Evolutionary conservation across 345 rosid genomes (phyloP).

Genomic region (Erodium maritimum): DNA sequence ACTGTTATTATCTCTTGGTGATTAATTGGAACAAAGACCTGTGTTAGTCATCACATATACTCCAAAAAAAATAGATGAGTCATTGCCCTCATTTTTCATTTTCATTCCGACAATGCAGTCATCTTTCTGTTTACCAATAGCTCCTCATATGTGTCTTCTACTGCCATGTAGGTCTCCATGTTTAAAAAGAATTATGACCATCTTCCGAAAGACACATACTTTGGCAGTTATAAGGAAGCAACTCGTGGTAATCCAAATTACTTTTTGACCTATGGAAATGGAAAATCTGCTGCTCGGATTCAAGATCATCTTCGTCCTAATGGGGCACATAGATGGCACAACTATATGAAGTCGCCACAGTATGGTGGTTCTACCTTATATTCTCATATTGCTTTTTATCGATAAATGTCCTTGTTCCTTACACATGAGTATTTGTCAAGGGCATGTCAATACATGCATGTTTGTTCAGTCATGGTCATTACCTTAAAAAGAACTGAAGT

Average conservation of each 20-base stretch:
- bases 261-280: slow-evolving; percentile 91
- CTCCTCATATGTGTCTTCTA: not conserved
- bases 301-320: slow-evolving; percentile 91
- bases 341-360: slow-evolving; percentile 70
- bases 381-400: not conserved
- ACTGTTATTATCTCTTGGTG: no score
- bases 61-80: no score
- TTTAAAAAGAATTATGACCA: slow-evolving; percentile 91
- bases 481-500: no score
- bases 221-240: slow-evolving; percentile 74
- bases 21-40: no score
- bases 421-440: no score
- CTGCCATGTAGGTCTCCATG: slow-evolving; percentile 61
- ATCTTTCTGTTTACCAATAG: not conserved
- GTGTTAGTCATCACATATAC: no score
- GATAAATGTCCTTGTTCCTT: no score
- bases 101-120: not conserved
- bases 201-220: slow-evolving; percentile 76
- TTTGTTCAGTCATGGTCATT: no score
- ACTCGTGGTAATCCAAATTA: slow-evolving; percentile 87
- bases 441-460: no score
- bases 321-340: slow-evolving; percentile 99
- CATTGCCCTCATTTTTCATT: no score
- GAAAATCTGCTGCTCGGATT: slow-evolving; percentile 90
- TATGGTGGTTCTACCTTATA: slow-evolving; percentile 15